Conservation (phyloP, 495 filamentous ascomycete genomes). For the Penicillium manginii region DNA sequence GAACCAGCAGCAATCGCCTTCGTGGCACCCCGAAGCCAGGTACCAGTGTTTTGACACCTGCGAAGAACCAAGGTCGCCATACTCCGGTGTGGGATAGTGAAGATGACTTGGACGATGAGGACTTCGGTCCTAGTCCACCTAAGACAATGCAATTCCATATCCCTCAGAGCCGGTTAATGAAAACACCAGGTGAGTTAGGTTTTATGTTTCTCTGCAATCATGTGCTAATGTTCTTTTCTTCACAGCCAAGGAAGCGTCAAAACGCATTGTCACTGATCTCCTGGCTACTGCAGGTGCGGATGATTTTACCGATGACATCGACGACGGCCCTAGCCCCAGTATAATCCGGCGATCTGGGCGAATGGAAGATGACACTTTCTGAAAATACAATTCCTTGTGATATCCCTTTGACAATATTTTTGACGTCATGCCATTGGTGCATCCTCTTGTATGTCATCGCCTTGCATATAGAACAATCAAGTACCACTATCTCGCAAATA, state of each 20-base stretch:
- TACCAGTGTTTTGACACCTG: slow-evolving; percentile 77
- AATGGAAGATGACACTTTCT: slow-evolving; percentile 75
- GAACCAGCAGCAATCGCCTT: slow-evolving; percentile 37
- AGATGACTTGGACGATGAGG: slow-evolving; percentile 59
- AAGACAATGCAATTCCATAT: slow-evolving; percentile 98
- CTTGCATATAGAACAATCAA: background rate
- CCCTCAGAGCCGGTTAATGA: slow-evolving; percentile 81
- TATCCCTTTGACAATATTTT: background rate
- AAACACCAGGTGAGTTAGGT: slow-evolving; percentile 76
- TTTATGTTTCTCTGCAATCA: background rate
- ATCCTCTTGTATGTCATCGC: background rate
- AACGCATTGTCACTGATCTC: slow-evolving; percentile 88
- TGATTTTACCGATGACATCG: slow-evolving; percentile 48
- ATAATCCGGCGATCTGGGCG: slow-evolving; percentile 68
- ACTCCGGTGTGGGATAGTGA: slow-evolving; percentile 65
- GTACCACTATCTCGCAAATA: too few species aligned
- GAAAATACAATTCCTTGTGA: slow-evolving; percentile 6
- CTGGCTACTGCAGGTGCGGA: slow-evolving; percentile 72
- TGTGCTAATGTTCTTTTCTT: background rate
- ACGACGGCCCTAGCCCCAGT: slow-evolving; percentile 71
- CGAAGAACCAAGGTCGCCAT: slow-evolving; percentile 36
- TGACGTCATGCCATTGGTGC: background rate
- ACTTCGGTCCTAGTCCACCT: slow-evolving; percentile 77
- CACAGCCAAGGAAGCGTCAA: slow-evolving; percentile 84
- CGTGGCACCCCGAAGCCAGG: slow-evolving; percentile 65